Base-by-base conservation (phyloP, 352 stramenopile genomes). In the Vaucheria bursata region DNA sequence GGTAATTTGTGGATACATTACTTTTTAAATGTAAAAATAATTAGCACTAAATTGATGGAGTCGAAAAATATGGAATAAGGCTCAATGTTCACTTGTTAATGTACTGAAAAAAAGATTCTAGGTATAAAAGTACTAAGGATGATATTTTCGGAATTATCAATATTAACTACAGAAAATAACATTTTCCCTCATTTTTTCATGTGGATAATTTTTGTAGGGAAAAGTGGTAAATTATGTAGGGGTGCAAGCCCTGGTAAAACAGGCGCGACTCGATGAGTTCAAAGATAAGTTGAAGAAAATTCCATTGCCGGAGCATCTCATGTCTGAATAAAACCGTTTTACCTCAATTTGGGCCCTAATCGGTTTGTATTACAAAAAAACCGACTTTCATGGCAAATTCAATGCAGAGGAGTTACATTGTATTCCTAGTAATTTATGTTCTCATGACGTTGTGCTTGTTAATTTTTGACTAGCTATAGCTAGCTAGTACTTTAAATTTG, bases 171-270 rank as follows among this genome's bases (percentile, higher is more conserved):
- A 12, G 45, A 12, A 25, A 59, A 59, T 25, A 59, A 59, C 45
- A 25, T 59, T 59, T 12, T 59, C 12, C 45, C 45, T 59, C 45
- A 59, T 59, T 25, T 59, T 59, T 59, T 12, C 45, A 25, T 25
- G 71, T 34, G 34, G 36, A 6, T 73, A 0, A 40, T 29, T 45
- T 73, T 40, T 73, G 33, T 29, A 29, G 50, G 2, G 18, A 18
- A 33, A 71, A 38, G 78, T 87, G 12, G 75, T 86, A 31, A 87
- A 86, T 53, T 87, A 79, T 65, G 82, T 87, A 25, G 84, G 84
- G 12, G 84, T 87, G 7, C 84, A 87, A 74, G 59, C 64, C 37
- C 77, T 85, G 40, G 84, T 87, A 12, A 85, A 81, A 12, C 68
- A 82, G 45, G 45, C 45, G 45, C 45, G 12, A 25, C 45, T n/a